Evolutionary conservation across 495 filamentous ascomycete genomes (phyloP).

Genomic region (Daldinia loculata): DNA sequence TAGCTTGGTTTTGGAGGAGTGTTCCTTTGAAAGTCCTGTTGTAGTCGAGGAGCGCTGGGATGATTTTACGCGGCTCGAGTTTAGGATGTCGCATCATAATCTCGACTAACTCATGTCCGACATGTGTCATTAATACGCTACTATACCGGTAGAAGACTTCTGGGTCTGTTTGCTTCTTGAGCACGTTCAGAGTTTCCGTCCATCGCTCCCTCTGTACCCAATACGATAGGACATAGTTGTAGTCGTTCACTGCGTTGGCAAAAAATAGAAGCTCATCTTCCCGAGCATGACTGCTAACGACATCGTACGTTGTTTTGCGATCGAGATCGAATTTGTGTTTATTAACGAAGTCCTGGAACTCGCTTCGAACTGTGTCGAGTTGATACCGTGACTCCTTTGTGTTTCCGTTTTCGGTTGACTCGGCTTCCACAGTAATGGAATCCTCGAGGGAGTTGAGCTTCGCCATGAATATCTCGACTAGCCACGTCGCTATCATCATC

Average conservation of each 20-base stretch:
- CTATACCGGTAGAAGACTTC: constrained; percentile 96
- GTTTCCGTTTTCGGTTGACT: constrained; percentile 75
- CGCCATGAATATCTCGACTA: constrained; percentile 95
- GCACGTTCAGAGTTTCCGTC: constrained; percentile 84
- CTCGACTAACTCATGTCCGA: constrained; percentile 83
- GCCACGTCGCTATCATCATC: constrained; percentile 93
- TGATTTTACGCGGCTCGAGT: constrained; percentile 86
- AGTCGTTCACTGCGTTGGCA: constrained; percentile 85
- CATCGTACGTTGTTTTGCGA: constrained; percentile 89
- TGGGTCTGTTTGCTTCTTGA: constrained; percentile 89
- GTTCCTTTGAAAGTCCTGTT: constrained; percentile 74
- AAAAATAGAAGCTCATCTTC: constrained; percentile 93
- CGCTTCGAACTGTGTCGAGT: constrained; percentile 70
- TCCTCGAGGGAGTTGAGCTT: constrained; percentile 96
- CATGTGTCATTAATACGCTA: constrained; percentile 93
- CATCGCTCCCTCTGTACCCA: constrained; percentile 97
- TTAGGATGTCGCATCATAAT: constrained; percentile 92
- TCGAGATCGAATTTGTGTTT: constrained; percentile 88
- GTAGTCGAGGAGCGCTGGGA: constrained; percentile 92
- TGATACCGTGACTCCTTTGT: constrained; percentile 75
- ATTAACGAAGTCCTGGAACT: constrained; percentile 87
- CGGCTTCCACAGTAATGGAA: constrained; percentile 88
- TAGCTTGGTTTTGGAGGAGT: constrained; percentile 83
- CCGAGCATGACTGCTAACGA: constrained; percentile 93
- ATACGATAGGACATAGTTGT: constrained; percentile 94